Evolutionary conservation across 202 grass and related monocot genomes (phyloP).

Genomic region (Miscanthus sacchariflorus): DNA sequence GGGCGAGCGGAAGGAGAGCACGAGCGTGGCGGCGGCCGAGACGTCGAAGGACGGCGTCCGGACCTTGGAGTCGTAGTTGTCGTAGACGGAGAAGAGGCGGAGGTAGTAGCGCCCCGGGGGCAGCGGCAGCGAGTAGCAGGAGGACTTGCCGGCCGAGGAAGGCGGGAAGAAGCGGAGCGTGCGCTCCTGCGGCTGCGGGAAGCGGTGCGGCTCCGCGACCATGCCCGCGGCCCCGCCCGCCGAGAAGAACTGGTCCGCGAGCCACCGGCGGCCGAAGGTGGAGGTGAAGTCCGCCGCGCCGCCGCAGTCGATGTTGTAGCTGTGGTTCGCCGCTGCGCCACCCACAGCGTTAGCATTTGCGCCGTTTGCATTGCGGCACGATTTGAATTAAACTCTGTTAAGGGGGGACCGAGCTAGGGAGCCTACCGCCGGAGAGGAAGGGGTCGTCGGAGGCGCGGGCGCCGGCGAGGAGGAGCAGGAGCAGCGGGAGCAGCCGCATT

Average conservation of each 20-base stretch:
- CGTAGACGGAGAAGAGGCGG: conserved; percentile 95
- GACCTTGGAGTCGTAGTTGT: conserved; percentile 95
- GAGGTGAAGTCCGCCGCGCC: conserved; percentile 86
- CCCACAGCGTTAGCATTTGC: not conserved
- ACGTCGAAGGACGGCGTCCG: conserved; percentile 91
- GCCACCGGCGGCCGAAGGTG: conserved; percentile 72
- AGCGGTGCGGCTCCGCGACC: conserved; percentile 92
- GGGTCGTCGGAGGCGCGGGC: conserved; percentile 68
- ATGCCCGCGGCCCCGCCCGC: conserved; percentile 60
- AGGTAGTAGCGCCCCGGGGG: conserved; percentile 89
- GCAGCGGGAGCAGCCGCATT: conserved; percentile 53
- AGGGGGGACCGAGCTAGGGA: not conserved
- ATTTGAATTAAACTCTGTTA: not conserved
- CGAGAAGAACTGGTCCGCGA: conserved; percentile 87
- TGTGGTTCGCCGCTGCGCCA: conserved; percentile 62
- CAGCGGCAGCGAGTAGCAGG: conserved; percentile 83
- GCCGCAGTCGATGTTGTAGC: conserved; percentile 98
- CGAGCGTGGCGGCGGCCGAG: conserved; percentile 86
- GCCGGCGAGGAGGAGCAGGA: conserved; percentile 44
- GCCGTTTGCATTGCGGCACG: not conserved
- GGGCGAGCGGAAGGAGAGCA: conserved; percentile 88
- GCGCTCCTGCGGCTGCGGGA: conserved; percentile 79
- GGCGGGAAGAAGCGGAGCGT: conserved; percentile 98
- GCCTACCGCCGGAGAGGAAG: conserved; percentile 83
- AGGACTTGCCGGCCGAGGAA: conserved; percentile 81